Conservation (phyloP, 352 stramenopile species). For the Globisporangium barbulae region DNA sequence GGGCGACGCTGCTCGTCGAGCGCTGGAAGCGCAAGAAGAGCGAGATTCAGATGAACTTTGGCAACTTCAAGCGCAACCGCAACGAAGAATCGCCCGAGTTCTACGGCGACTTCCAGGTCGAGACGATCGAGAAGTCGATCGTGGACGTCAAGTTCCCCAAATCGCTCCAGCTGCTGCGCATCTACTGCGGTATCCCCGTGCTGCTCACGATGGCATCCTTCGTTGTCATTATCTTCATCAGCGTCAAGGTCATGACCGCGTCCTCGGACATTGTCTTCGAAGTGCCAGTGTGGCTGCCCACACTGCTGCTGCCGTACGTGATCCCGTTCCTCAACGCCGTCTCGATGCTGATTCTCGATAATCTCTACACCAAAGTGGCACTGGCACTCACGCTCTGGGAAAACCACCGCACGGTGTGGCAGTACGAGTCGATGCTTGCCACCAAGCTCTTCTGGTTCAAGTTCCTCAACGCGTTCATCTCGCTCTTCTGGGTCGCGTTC, state of each 20-base stretch:
- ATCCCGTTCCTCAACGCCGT: conserved; percentile 64
- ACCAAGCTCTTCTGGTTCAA: conserved; percentile 82
- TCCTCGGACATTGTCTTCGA: conserved; percentile 24
- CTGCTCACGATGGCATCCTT: conserved; percentile 50
- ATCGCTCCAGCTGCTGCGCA: conserved; percentile 50
- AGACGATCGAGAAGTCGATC: conserved; percentile 33
- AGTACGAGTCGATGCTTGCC: conserved; percentile 77
- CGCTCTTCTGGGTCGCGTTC: conserved; percentile 78
- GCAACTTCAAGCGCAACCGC: conserved; percentile 62
- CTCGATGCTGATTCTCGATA: conserved; percentile 70
- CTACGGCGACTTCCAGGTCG: conserved; percentile 70
- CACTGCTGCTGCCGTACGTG: conserved; percentile 41
- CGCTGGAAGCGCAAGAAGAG: conserved; percentile 89
- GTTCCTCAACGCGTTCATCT: conserved; percentile 81
- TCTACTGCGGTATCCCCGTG: conserved; percentile 55
- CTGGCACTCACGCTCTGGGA: conserved; percentile 63
- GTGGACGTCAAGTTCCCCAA: conserved; percentile 63
- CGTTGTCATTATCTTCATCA: conserved; percentile 57
- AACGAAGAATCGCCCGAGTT: conserved; percentile 48
- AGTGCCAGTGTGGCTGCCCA: conserved; percentile 37
- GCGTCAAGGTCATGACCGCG: conserved; percentile 37
- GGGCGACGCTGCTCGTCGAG: conserved; percentile 85
- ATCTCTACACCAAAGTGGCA: conserved; percentile 65
- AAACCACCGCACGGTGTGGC: conserved; percentile 75
- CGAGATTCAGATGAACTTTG: conserved; percentile 77